These are phyloP conservation scores for Trichophyton equinum DNA, from an alignment of 2,329 filamentous ascomycete genomes.

Conservation along the genomic window DNA sequence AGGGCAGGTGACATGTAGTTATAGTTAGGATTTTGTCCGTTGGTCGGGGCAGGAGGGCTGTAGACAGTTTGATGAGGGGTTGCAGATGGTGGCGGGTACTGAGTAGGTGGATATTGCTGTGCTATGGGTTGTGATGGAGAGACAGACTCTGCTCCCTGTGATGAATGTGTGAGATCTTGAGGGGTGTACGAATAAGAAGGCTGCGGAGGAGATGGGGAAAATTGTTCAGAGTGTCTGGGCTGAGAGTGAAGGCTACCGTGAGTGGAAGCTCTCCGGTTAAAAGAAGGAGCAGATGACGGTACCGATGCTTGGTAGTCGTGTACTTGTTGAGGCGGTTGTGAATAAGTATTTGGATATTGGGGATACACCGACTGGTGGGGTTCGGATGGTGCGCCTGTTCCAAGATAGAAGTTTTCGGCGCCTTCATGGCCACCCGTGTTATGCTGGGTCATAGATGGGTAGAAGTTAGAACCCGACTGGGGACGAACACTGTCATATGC, in stretches of 20 bases:
- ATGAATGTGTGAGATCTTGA: background rate
- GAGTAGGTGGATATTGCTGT: background rate
- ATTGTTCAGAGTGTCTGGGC: background rate
- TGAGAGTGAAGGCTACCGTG: background rate
- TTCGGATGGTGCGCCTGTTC: background rate
- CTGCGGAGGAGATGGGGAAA: background rate
- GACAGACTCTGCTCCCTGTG: background rate
- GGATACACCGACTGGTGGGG: background rate
- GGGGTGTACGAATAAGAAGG: background rate
- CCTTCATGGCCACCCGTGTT: constrained; percentile 39
- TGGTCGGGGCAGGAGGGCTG: background rate
- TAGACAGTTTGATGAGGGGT: constrained; percentile 1
- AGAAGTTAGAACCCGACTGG: constrained; percentile 47
- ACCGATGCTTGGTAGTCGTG: background rate
- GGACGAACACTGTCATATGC: constrained; percentile 42
- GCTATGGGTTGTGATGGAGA: background rate
- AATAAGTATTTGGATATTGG: background rate
- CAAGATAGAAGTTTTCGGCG: constrained; percentile 11
- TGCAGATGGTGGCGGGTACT: background rate
- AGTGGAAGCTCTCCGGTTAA: background rate
- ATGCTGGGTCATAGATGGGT: constrained; percentile 55
- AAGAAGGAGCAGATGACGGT: background rate
- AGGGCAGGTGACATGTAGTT: background rate
- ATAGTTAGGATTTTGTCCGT: constrained; percentile 3
- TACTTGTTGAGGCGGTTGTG: constrained; percentile 1